Base-by-base conservation (phyloP, 257 asterid genomes). In the Osmanthus fragrans region DNA sequence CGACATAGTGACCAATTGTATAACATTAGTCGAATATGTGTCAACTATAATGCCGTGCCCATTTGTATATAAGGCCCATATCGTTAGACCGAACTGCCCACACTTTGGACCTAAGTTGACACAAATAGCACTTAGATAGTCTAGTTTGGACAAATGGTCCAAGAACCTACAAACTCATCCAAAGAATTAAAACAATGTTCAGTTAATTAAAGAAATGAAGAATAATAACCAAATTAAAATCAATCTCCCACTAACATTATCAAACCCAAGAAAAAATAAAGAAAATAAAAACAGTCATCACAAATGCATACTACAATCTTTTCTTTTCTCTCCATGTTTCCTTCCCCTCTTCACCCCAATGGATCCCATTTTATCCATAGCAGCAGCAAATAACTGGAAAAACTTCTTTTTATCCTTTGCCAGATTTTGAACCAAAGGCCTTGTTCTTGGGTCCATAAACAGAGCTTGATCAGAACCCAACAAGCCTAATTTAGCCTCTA, bases 301-400 rank as follows among this genome's bases (percentile, higher is more conserved):
- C 79, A 81, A 30, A 72, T 91, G 97, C 45, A 86, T 7, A 19
- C 89, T 88, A 81, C 98, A 96, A 68, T 77, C 86, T 82, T 84
- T 93, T 78, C 97, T 90, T 67, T 70, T 92, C 85, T 90, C 98
- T 4, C 99, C 98, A 81, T 96, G 95, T 56, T 73, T 90, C 13
- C 73, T 76, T 25, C 98, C 99, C 42, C 95, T 92, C 86, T 96
- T 92, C 32, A 92, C 94, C 39, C 95, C 97, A 81, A 93, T 90
- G n/a, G 89, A 79, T 25, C 98, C 98, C 99, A 96, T 93, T 82
- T 93, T 93, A 10, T 90, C 98, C 96, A 96, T 93, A 33, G 99
- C 96, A 65, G 36, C 70, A 27, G 85, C 97, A 89, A 96, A 93
- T 13, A 84, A 91, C 69, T 85, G 91, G n/a, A 87, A 88, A 75